Evolutionary conservation across 768 basidiomycete species (phyloP).

Genomic region (Erythrobasidium yunnanense): DNA sequence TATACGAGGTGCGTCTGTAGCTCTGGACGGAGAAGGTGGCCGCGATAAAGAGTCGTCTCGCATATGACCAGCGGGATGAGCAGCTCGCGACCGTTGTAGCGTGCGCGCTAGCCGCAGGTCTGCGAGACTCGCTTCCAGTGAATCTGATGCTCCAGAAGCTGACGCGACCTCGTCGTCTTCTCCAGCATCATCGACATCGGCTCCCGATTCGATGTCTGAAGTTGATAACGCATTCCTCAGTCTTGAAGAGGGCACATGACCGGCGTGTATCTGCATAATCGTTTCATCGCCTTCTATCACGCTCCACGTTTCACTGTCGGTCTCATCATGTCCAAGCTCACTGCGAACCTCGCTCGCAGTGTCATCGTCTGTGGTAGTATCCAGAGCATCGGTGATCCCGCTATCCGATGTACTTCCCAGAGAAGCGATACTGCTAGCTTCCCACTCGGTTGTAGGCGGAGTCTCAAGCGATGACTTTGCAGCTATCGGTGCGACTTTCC

Average conservation of each 20-base stretch:
- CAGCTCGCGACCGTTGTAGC: too few species aligned
- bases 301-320: too few species aligned
- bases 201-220: conserved; percentile 13
- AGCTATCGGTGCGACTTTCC: background rate
- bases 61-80: too few species aligned
- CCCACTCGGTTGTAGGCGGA: conserved; percentile 25
- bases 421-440: conserved; percentile 15
- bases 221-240: background rate
- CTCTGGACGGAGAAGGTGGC: too few species aligned
- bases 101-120: too few species aligned
- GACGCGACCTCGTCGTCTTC: background rate
- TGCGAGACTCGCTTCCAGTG: too few species aligned
- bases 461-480: conserved; percentile 4
- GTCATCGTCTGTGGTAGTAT: background rate
- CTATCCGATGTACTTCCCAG: background rate
- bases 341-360: background rate
- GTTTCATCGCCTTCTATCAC: background rate
- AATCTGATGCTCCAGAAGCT: too few species aligned
- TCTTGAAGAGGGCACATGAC: too few species aligned
- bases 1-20: too few species aligned
- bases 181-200: conserved; percentile 4
- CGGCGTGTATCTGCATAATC: background rate
- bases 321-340: background rate
- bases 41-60: too few species aligned
- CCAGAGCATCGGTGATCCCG: background rate